Percentiles rank a stretch among this genome's conserved stretches.
Evolutionary conservation across 2,329 filamentous ascomycete species (phyloP).

Genomic region (Ophiostoma perfectum): DNA sequence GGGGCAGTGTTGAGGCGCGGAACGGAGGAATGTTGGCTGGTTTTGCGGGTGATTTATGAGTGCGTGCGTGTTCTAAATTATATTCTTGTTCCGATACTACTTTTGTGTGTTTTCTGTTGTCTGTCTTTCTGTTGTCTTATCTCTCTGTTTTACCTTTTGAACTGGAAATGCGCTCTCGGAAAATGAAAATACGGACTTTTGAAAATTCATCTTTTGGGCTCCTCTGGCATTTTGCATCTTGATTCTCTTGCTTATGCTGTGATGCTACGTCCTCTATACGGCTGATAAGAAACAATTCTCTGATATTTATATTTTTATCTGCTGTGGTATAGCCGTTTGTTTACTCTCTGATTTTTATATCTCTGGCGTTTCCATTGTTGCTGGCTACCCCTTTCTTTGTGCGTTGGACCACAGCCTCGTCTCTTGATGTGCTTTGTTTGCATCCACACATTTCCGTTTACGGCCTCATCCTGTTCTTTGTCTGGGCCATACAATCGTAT

Average conservation of each 20-base stretch:
- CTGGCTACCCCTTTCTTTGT: too few species aligned
- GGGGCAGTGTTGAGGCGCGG: neutral
- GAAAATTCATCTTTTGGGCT: neutral
- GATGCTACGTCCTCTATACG: too few species aligned
- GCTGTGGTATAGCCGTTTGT: too few species aligned
- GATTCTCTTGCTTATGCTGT: neutral
- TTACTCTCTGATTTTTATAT: too few species aligned
- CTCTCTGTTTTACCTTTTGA: neutral
- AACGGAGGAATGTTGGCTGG: constrained; percentile 3
- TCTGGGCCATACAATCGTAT: too few species aligned
- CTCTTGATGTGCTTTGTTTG: too few species aligned
- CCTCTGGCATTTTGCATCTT: neutral
- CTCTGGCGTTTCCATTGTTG: too few species aligned
- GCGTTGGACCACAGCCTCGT: too few species aligned
- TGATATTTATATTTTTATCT: too few species aligned
- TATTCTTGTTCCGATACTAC: neutral
- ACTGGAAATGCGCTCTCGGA: neutral
- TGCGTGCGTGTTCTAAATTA: constrained; percentile 11
- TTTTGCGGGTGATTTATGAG: neutral
- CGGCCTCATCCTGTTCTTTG: too few species aligned
- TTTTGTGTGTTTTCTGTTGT: neutral
- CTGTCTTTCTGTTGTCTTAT: neutral
- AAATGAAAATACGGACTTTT: neutral
- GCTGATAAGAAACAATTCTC: too few species aligned
- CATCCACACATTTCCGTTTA: too few species aligned